Evolutionary conservation across 306 rosid species (phyloP).

Genomic region (Dalbergia cochinchinensis): DNA sequence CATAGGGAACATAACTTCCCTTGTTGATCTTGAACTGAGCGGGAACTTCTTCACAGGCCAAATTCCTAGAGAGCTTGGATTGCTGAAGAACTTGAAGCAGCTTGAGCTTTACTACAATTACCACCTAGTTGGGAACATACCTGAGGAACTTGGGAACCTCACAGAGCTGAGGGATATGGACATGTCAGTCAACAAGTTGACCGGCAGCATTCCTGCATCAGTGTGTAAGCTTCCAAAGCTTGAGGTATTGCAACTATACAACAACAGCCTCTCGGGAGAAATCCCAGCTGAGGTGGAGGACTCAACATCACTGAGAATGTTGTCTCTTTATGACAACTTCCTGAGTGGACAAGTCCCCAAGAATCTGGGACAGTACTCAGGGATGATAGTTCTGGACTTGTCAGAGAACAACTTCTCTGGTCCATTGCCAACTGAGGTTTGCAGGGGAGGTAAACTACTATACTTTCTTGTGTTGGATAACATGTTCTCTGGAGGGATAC

Average conservation of each 20-base stretch:
- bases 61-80: slow-evolving; percentile 76
- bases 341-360: slow-evolving; percentile 75
- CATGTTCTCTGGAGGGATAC: slow-evolving; percentile 77
- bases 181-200: slow-evolving; percentile 83
- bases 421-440: slow-evolving; percentile 77
- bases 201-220: slow-evolving; percentile 75
- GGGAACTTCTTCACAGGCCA: slow-evolving; percentile 76
- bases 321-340: slow-evolving; percentile 83
- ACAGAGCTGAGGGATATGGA: slow-evolving; percentile 79
- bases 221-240: slow-evolving; percentile 82
- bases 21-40: slow-evolving; percentile 79
- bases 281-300: slow-evolving; percentile 74
- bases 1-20: slow-evolving; percentile 81
- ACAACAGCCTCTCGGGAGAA: slow-evolving; percentile 80
- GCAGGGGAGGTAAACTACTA: slow-evolving; percentile 67
- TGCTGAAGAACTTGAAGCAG: slow-evolving; percentile 61
- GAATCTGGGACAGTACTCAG: slow-evolving; percentile 74
- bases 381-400: slow-evolving; percentile 76
- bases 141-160: slow-evolving; percentile 82
- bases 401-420: slow-evolving; percentile 85
- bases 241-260: slow-evolving; percentile 83
- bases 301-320: slow-evolving; percentile 65
- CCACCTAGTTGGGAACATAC: slow-evolving; percentile 67
- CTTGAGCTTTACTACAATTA: slow-evolving; percentile 92
- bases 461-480: slow-evolving; percentile 83